Evolutionary conservation across 192 early-diverging fungal genomes (phyloP).

Genomic region (Coemansia sp.): DNA sequence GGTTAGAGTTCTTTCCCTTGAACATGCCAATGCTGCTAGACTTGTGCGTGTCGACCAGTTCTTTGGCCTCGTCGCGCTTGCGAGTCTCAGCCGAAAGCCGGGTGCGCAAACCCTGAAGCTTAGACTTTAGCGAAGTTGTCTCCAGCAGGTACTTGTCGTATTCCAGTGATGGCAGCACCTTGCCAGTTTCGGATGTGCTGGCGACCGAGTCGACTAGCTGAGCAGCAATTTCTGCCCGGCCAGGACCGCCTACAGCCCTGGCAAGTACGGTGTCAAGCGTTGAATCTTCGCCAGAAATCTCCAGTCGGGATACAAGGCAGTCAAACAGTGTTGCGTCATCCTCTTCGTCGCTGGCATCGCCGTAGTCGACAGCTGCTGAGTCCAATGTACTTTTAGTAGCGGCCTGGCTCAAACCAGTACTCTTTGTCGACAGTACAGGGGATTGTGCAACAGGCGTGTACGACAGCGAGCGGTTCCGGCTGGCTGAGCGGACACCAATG

Average conservation of each 20-base stretch:
- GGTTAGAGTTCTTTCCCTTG: conserved; percentile 29
- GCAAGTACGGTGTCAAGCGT: conserved; percentile 13
- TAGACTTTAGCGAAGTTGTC: conserved; percentile 18
- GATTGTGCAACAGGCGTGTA: conserved; percentile 10
- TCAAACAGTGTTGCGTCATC: conserved; percentile 5
- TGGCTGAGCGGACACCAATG: neutral
- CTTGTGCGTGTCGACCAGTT: conserved; percentile 11
- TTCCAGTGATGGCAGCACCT: conserved; percentile 25
- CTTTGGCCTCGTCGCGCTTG: conserved; percentile 35
- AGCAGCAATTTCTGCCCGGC: conserved; percentile 4
- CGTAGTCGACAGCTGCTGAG: neutral
- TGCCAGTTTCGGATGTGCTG: conserved; percentile 4
- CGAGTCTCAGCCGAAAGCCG: conserved; percentile 30
- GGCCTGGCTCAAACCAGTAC: neutral
- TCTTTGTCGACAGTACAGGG: conserved; percentile 1
- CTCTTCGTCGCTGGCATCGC: neutral
- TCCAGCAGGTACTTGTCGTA: conserved; percentile 33
- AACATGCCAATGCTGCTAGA: conserved; percentile 31
- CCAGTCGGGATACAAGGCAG: conserved; percentile 1
- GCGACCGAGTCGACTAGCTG: conserved; percentile 18
- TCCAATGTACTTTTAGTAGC: neutral
- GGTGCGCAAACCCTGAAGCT: conserved; percentile 23
- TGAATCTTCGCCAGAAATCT: neutral
- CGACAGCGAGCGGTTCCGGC: conserved; percentile 28
- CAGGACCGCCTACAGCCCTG: neutral